Evolutionary conservation across 176 grass and related monocot species (phyloP).

Genomic region (Hsuehochloa calcarea): DNA sequence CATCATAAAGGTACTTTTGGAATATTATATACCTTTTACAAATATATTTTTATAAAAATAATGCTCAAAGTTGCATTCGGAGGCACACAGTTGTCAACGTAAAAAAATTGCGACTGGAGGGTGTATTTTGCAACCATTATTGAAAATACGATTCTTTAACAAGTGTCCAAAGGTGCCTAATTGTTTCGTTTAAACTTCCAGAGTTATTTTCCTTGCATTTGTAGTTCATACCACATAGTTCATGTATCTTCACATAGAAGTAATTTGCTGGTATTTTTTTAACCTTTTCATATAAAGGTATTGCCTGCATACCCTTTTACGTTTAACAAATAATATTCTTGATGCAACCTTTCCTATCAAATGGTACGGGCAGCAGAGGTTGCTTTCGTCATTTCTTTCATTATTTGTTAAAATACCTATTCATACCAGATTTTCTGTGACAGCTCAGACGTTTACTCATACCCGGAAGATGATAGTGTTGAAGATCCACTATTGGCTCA

Average conservation of each 20-base stretch:
- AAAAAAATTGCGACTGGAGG: background rate
- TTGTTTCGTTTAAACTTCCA: background rate
- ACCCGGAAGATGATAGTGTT: constrained; percentile 93
- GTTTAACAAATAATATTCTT: background rate
- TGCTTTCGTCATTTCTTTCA: background rate
- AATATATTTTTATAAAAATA: background rate
- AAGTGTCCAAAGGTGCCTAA: background rate
- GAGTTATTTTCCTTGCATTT: background rate
- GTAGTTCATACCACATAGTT: background rate
- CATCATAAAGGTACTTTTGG: background rate
- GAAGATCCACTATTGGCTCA: constrained; percentile 96
- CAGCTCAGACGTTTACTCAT: constrained; percentile 99
- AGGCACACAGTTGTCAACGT: background rate
- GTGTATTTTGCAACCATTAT: background rate
- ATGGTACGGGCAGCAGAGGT: background rate
- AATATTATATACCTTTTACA: constrained; percentile 1
- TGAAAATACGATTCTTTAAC: background rate
- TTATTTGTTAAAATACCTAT: constrained; percentile 23
- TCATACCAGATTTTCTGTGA: constrained; percentile 58
- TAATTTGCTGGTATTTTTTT: background rate
- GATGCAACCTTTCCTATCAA: constrained; percentile 9
- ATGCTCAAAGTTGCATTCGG: background rate
- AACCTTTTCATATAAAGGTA: background rate
- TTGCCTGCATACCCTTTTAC: background rate
- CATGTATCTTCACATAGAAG: background rate